Percentiles rank a stretch among this genome's conserved stretches.
phyloP scores from a whole-genome alignment of 495 filamentous ascomycete species.

The Aspergillus nanangensis region DNA sequence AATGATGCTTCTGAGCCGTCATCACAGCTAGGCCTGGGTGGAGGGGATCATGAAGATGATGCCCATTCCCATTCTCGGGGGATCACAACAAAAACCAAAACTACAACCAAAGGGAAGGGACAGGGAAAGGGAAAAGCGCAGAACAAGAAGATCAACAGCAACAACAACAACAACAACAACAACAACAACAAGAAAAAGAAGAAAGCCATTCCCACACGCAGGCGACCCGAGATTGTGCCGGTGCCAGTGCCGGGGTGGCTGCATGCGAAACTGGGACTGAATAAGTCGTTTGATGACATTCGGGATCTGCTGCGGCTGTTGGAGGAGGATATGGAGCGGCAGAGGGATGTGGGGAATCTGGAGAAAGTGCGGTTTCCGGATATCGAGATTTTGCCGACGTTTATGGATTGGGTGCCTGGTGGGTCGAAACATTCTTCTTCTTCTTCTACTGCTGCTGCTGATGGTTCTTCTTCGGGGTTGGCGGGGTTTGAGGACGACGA shows the following conservation, averaged over 20 bases:
- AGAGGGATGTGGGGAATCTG: constrained; percentile 4
- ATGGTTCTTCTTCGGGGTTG: too few species aligned
- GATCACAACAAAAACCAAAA: too few species aligned
- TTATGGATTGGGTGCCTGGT: constrained; percentile 22
- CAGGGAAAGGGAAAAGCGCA: neutral
- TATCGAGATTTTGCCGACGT: constrained; percentile 62
- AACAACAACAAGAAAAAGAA: neutral
- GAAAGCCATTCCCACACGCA: constrained; percentile 4
- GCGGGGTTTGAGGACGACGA: too few species aligned
- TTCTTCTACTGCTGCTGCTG: too few species aligned
- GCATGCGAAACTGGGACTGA: constrained; percentile 14
- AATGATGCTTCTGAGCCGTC: too few species aligned
- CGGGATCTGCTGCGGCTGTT: constrained; percentile 14
- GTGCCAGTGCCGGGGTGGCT: constrained; percentile 35
- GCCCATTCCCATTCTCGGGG: too few species aligned
- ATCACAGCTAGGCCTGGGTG: too few species aligned
- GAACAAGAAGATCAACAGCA: constrained; percentile 1
- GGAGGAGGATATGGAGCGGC: constrained; percentile 5
- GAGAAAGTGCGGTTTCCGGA: constrained; percentile 49
- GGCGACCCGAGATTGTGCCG: constrained; percentile 17
- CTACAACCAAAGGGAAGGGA: neutral
- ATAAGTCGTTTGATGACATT: constrained; percentile 29
- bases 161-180: constrained; percentile 4
- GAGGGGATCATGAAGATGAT: constrained; percentile 11
- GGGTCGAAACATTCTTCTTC: too few species aligned